Percentiles rank a stretch among this genome's conserved stretches.
phyloP scores from a whole-genome alignment of 108 stramenopile species.

The Aureococcus anophagefferens region DNA sequence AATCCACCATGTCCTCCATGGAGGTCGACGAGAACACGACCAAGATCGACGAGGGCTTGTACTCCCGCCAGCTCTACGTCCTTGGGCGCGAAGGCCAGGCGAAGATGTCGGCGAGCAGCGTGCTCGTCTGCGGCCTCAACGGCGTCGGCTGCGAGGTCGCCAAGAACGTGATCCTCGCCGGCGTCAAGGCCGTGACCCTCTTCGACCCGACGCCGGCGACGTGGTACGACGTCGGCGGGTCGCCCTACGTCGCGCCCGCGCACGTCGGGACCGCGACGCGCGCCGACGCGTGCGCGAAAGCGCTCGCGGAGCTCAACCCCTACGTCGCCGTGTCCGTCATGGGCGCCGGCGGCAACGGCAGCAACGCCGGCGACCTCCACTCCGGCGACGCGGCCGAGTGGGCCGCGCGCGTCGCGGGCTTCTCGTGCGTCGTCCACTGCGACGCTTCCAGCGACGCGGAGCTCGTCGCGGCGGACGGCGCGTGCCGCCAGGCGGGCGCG shows the following conservation, averaged over 20 bases:
- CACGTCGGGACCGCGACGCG: conserved; percentile 30
- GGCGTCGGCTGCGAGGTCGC: conserved; percentile 89
- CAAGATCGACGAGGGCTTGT: conserved; percentile 81
- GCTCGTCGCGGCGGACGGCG: conserved; percentile 56
- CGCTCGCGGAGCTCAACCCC: conserved; percentile 43
- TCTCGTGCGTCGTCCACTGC: conserved; percentile 10
- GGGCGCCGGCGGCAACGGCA: background rate
- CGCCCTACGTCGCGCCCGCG: conserved; percentile 32
- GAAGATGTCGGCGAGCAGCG: conserved; percentile 81
- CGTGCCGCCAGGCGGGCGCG: conserved; percentile 52
- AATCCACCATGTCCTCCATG: too few relatives aligned
- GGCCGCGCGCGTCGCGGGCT: background rate
- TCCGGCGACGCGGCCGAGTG: conserved; percentile 6
- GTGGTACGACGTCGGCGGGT: conserved; percentile 25
- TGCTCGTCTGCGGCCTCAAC: conserved; percentile 71
- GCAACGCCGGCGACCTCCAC: background rate
- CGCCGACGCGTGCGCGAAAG: conserved; percentile 21
- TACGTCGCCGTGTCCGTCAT: conserved; percentile 33
- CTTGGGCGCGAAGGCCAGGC: conserved; percentile 97
- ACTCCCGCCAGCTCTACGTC: conserved; percentile 97
- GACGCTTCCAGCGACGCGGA: background rate
- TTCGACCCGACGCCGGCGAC: conserved; percentile 18
- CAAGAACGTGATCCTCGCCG: conserved; percentile 88
- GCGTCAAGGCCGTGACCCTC: conserved; percentile 51
- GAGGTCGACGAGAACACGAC: too few relatives aligned